These are phyloP conservation scores for Talaromyces verruculosus DNA, from an alignment of 2,329 filamentous ascomycete species.

Conservation along the genomic window DNA sequence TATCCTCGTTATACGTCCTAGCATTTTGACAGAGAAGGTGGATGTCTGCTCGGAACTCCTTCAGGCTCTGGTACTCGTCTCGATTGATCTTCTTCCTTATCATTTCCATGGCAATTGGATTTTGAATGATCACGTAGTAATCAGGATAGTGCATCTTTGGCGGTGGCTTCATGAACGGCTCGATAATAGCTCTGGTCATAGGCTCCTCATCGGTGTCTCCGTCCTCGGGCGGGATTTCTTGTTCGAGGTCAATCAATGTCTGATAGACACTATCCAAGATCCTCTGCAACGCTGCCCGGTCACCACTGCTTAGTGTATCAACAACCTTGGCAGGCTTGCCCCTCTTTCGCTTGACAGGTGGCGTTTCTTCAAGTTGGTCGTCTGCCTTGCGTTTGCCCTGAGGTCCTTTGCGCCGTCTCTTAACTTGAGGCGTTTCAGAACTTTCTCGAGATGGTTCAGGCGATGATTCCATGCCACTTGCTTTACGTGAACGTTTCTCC, in stretches of 20 bases:
- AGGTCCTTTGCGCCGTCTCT: conserved; percentile 77
- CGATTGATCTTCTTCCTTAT: conserved; percentile 95
- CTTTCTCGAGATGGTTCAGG: conserved; percentile 77
- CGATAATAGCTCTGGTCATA: conserved; percentile 77
- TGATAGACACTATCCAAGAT: conserved; percentile 78
- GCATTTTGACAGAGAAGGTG: conserved; percentile 85
- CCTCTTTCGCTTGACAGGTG: conserved; percentile 73
- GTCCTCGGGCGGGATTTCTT: conserved; percentile 60
- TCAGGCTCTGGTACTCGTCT: conserved; percentile 81
- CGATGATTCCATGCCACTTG: conserved; percentile 62
- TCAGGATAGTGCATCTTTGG: conserved; percentile 87
- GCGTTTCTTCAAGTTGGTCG: conserved; percentile 72
- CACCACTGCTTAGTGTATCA: conserved; percentile 65
- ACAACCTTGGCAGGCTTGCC: conserved; percentile 68
- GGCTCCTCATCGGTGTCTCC: conserved; percentile 54
- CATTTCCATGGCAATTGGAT: conserved; percentile 93
- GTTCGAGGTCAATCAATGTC: conserved; percentile 77
- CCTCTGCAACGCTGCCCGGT: conserved; percentile 75
- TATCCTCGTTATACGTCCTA: conserved; percentile 94
- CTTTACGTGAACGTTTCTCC: conserved; percentile 56
- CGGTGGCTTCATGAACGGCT: conserved; percentile 88
- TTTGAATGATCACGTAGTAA: conserved; percentile 90
- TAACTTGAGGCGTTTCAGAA: conserved; percentile 75
- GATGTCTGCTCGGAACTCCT: conserved; percentile 80
- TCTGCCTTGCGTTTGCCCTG: conserved; percentile 85